These are phyloP conservation scores for Pisolithus albus DNA, from an alignment of 768 basidiomycete species.

Conservation along the genomic window DNA sequence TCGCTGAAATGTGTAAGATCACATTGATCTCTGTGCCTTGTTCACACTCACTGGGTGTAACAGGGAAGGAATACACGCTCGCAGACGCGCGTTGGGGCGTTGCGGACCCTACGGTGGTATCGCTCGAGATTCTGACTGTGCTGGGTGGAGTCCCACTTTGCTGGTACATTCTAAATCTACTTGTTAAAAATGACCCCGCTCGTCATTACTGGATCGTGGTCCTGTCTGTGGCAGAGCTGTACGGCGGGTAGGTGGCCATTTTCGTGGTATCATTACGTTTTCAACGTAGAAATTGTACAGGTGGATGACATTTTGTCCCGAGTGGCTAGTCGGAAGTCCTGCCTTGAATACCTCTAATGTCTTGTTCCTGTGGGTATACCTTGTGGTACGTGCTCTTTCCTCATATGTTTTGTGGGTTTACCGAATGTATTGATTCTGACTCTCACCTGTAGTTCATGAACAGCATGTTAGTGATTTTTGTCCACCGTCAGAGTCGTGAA, in stretches of 20 bases:
- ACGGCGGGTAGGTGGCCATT: slow-evolving; percentile 53
- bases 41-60: not conserved
- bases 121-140: slow-evolving; percentile 79
- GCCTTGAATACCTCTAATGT: slow-evolving; percentile 65
- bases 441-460: slow-evolving; percentile 63
- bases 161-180: slow-evolving; percentile 61
- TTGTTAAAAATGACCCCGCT: slow-evolving; percentile 57
- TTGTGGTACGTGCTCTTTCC: slow-evolving; percentile 47
- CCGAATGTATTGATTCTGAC: not conserved
- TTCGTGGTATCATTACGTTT: not conserved
- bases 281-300: slow-evolving; percentile 23
- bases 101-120: slow-evolving; percentile 72
- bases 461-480: slow-evolving; percentile 45
- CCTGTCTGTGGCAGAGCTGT: slow-evolving; percentile 67
- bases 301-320: slow-evolving; percentile 88
- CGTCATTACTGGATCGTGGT: slow-evolving; percentile 66
- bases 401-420: not conserved
- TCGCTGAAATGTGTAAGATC: slow-evolving; percentile 68
- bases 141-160: slow-evolving; percentile 66
- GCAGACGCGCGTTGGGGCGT: slow-evolving; percentile 81
- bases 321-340: slow-evolving; percentile 73
- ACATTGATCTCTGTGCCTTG: not conserved
- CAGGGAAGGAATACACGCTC: slow-evolving; percentile 76
- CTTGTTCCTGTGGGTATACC: slow-evolving; percentile 74
- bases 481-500: not conserved